Evolutionary conservation across 306 rosid species (phyloP), one percentile per base, ranked within the genome.

Genomic region (Notholithocarpus densiflorus): DNA sequence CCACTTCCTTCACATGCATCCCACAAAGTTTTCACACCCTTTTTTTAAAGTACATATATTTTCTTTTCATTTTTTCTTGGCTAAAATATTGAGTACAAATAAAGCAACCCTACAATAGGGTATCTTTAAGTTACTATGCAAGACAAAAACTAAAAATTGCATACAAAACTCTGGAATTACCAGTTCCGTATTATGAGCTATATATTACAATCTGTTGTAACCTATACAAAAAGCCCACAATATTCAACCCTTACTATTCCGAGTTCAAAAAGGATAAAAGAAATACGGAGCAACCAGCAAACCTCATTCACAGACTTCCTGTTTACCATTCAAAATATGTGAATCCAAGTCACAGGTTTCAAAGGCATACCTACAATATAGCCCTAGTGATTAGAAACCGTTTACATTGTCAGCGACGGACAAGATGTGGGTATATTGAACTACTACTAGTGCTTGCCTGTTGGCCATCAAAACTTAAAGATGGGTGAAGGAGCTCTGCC

Each of bases 371-470:
- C 84, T 55, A 72, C 74, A 74, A 76, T 60, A 69, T 60, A 69
- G 70, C 83, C 69, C 26, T 32, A 18, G 52, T 34, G 72, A 32
- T 34, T 66, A 34, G 51, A 34, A 31, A 66, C n/a, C 10, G 51
- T 66, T 64, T 20, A 77, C 77, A 72, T 75, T 65, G 82, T 86
- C 83, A 92, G 78, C 83, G 86, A 72, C 76, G 86, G 76, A 62
- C 43, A 65, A 81, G 66, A 77, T 87, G 82, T 40, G 93, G 89
- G 85, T 89, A 85, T 57, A 84, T 73, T 27, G 91, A 90, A 88
- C 90, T 90, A 84, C 97, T 91, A 75, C 96, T 89, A 76, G 92
- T 87, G 90, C 99, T 90, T 59, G 97, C 91, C 83, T 89, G 86
- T 57, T 78, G 94, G 74, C 91, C 90, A 72, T 86, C 93, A 77